Evolutionary conservation across 192 early-diverging fungal genomes (phyloP), one percentile per base, ranked within the genome.

Genomic region (Dimargaris xerosporica): DNA sequence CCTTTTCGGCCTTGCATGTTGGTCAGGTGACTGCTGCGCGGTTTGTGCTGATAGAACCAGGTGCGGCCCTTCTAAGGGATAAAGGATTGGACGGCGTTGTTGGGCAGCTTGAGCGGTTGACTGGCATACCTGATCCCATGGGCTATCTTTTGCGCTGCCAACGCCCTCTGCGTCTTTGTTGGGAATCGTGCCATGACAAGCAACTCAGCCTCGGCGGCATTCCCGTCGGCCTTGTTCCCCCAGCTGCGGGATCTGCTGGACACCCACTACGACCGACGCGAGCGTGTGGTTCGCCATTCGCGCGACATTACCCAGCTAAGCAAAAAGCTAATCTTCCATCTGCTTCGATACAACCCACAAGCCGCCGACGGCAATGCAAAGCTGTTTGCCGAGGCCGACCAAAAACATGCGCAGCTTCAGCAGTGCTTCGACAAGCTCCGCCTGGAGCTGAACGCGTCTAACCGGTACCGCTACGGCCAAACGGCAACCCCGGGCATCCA

Each of bases 291-390:
- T 66, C 75, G 75, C 52, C 67, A 64, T 21, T 75, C 76, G n/a
- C 69, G 77, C 5, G 77, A 79, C 51, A 71, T 79, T 16, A 79
- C 74, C 0, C 71, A 70, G 12, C 64, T 71, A 15, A 74, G 74
- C 64, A 79, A 79, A 62, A 75, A 75, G 39, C 71, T 79, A 0
- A 73, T 79, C 9, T 79, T 79, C 62, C 56, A 67, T 0, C 62
- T 79, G 10, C 64, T 74, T 4, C 74, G 77, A 9, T 71, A 71
- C 44, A 75, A 74, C 2, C 70, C 71, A 29, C 67, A 67, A 12
- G 34, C 69, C 0, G 61, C 62, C 13, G 65, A 65, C 9, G 34
- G 34, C 34, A 39, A 39, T 7, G 34, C 34, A 39, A 44, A 39
- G 13, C 67, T 74, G 17, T 72, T 79, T 45, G 54, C 42, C 3